Conservation (phyloP, 2,329 filamentous ascomycete genomes). For the Trichoderma polysporum region DNA sequence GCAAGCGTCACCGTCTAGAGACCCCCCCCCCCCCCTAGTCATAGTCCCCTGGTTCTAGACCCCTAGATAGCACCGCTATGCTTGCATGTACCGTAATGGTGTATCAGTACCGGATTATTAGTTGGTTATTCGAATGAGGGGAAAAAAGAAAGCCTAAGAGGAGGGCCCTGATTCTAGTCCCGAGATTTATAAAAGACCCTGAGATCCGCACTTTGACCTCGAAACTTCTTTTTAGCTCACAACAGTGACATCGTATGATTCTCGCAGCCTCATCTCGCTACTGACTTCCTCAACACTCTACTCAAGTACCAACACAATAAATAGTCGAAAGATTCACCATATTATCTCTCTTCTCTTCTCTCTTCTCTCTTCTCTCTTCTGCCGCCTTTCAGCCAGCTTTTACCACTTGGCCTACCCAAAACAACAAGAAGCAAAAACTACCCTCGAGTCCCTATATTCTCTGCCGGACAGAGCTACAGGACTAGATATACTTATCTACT, state of each 20-base stretch:
- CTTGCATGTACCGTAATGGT: neutral
- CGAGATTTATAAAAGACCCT: constrained; percentile 27
- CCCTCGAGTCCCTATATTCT: neutral
- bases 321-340: neutral
- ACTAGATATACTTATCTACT: neutral
- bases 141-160: neutral
- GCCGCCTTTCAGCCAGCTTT: too few relatives aligned
- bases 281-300: neutral
- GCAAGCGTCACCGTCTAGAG: neutral
- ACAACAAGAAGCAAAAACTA: neutral
- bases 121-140: neutral
- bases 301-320: neutral
- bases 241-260: neutral
- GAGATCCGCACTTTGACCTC: constrained; percentile 19
- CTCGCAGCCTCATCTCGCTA: neutral
- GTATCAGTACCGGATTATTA: neutral
- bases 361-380: too few relatives aligned
- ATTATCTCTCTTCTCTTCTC: neutral
- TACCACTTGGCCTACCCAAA: too few relatives aligned
- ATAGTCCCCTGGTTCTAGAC: neutral
- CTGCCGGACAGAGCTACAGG: neutral
- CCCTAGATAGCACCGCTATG: neutral
- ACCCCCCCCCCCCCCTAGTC: neutral
- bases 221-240: neutral
- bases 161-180: constrained; percentile 5